Evolutionary conservation across 2,329 filamentous ascomycete species (phyloP).

Genomic region (Metarhizium brunneum): DNA sequence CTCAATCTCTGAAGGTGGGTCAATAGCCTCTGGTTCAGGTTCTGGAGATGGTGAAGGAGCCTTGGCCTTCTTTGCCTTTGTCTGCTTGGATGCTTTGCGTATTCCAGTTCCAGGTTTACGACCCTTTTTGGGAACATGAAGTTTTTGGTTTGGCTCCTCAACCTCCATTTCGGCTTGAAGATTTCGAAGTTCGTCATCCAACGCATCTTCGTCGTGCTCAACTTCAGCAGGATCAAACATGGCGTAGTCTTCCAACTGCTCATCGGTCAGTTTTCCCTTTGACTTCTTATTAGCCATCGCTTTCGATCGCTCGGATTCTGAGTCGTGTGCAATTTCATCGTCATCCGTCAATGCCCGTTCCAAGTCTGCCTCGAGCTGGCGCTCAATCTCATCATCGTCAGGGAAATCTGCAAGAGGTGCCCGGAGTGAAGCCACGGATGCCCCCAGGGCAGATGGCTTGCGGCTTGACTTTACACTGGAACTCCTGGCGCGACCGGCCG

Average conservation of each 20-base stretch:
- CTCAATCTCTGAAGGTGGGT: slow-evolving; percentile 9
- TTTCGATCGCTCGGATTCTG: slow-evolving; percentile 31
- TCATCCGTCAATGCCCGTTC: slow-evolving; percentile 46
- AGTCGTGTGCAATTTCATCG: slow-evolving; percentile 37
- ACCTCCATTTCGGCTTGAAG: slow-evolving; percentile 40
- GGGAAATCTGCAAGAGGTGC: slow-evolving; percentile 33
- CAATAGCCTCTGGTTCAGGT: slow-evolving; percentile 5
- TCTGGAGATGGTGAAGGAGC: slow-evolving; percentile 17
- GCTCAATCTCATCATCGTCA: slow-evolving; percentile 57
- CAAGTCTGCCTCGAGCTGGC: slow-evolving; percentile 55
- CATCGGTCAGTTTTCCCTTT: slow-evolving; percentile 19
- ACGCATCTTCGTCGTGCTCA: slow-evolving; percentile 34
- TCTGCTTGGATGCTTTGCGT: slow-evolving; percentile 43
- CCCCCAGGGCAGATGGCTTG: slow-evolving; percentile 39
- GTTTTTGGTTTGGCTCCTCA: slow-evolving; percentile 25
- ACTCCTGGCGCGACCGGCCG: slow-evolving; percentile 22
- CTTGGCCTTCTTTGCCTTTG: slow-evolving; percentile 35
- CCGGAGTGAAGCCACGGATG: slow-evolving; percentile 37
- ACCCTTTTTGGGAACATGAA: slow-evolving; percentile 43
- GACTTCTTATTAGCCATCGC: slow-evolving; percentile 19
- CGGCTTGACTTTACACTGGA: slow-evolving; percentile 28
- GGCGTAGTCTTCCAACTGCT: slow-evolving; percentile 31
- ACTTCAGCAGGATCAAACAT: slow-evolving; percentile 43
- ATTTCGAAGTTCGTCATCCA: slow-evolving; percentile 41
- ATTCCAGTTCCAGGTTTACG: slow-evolving; percentile 39